Evolutionary conservation across 2,329 filamentous ascomycete genomes (phyloP), one percentile per base, ranked within the genome.

Genomic region (Ophiognomonia clavigignenti-juglandacearum): DNA sequence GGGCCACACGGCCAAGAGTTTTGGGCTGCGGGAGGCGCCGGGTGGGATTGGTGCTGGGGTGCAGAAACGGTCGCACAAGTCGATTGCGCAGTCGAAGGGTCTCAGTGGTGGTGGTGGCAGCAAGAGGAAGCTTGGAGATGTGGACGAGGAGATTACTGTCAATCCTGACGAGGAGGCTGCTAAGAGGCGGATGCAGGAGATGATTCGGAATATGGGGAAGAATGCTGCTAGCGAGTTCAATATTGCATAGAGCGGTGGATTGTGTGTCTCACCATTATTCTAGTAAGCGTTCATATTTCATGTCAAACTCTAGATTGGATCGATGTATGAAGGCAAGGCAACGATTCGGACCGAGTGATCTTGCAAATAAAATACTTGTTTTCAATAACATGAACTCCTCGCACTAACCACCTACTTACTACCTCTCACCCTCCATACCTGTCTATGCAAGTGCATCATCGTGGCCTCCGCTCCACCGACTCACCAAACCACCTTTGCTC

Each of bases 1-100:
- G 7, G 93, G 93, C 3, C 93, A 98, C 72, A 72, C 93, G 54
- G 92, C 92, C 7, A 98, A 98, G 73, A 88, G 86, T 22, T 98
- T 95, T 62, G 93, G 84, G 2, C 70, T 98, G 55, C 78, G 95
- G 54, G 93, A 98, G 64, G 83, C 88, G 26, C 93, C 93, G 0
- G 86, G 86, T 5, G 86, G 87, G 41, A 95, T 98, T 45, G 83
- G 83, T 27, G 74, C 73, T 2, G 76, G 77, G 9, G 63, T 78
- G 66, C 55, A 75, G 61, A 71, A 65, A 60, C 69, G 58, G 65
- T 68, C 66, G 18, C 62, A 64, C 44, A 59, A 59, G 51, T 70
- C 68, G 56, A 56, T 59, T 38, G 64, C 65, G 38, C 59, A 62
- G 31, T 61, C 60, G 47, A 68, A 63, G 53, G 19, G 31, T 18